phyloP scores from a whole-genome alignment of 208 protist species.

The Trypanosoma congolense region DNA sequence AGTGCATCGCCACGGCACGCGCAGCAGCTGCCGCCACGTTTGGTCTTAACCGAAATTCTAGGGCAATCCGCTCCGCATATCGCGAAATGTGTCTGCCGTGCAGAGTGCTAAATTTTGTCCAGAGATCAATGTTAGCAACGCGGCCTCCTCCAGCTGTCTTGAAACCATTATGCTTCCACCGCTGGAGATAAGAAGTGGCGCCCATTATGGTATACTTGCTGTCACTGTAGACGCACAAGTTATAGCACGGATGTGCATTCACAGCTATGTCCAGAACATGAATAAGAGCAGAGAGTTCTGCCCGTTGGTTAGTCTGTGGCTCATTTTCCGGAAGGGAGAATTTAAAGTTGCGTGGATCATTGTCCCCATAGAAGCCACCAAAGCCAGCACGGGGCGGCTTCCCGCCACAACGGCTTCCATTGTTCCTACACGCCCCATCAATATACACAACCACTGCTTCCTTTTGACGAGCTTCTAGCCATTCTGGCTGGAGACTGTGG shows the following conservation, averaged over 20 bases:
- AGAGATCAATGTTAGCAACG: constrained; percentile 70
- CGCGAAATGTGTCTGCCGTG: constrained; percentile 40
- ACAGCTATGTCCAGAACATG: constrained; percentile 49
- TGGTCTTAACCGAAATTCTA: constrained; percentile 3
- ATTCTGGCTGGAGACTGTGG: constrained; percentile 3
- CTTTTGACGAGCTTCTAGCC: constrained; percentile 5
- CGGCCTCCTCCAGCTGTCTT: constrained; percentile 24
- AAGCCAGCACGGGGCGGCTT: constrained; percentile 50
- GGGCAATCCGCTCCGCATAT: constrained; percentile 34
- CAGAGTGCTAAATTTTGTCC: constrained; percentile 37
- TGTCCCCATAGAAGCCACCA: constrained; percentile 71
- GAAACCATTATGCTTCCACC: constrained; percentile 61
- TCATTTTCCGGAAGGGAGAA: constrained; percentile 41
- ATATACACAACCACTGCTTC: constrained; percentile 65
- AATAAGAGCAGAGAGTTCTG: constrained; percentile 71
- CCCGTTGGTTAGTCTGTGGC: constrained; percentile 83
- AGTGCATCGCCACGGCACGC: constrained; percentile 9
- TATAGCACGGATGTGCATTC: constrained; percentile 31
- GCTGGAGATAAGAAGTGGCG: constrained; percentile 36
- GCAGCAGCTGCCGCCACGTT: constrained; percentile 5
- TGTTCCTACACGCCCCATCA: constrained; percentile 76
- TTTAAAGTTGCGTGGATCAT: constrained; percentile 67
- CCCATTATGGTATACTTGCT: constrained; percentile 77
- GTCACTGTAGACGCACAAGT: constrained; percentile 65
- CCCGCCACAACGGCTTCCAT: constrained; percentile 29